Base-by-base conservation (phyloP, 768 basidiomycete species). In the Porpolomopsis calyptriformis region DNA sequence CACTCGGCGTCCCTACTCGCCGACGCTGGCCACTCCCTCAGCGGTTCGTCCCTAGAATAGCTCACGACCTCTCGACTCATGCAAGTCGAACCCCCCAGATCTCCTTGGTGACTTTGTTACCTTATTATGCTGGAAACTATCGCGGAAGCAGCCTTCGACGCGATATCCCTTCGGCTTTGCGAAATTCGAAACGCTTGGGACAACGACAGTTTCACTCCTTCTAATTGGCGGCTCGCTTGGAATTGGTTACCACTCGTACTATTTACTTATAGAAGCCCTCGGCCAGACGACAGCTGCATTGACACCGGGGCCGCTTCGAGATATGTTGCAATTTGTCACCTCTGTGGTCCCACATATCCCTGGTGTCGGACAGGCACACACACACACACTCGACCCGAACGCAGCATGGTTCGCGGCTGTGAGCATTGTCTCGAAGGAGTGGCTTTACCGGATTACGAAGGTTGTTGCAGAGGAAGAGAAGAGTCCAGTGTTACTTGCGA, bases 171-270 rank as follows among this genome's bases (percentile, higher is more conserved):
- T 82, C 51, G 88, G 90, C 12, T 85, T 88, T 55, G 85, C 85
- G 52, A 97, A 98, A 64, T 94, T 91, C 53, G 94, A 99, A 64
- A 92, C 91, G 4, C 70, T 97, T 19, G 94, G 94, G 39, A 94
- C 93, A n/a, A 78, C 87, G 2, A 78, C 85, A 29, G 83, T 96
- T 39, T 87, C 91, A 1, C 65, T 96, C 40, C 74, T 97, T 25
- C 76, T 99, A 49, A 78, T 91, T 46, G 82, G 81, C 4, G 88
- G 87, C 46, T 84, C 85, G 2, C 69, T 85, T 14, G 87, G 85
- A 45, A 85, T 92, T 43, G 90, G 90, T 8, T 74, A 93, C 53
- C 93, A 97, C 67, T 92, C 91, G 2, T 91, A 86, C 55, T 72
- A 83, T 61, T 78, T 93, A 26, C 77, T 97, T 36, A 64, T 88